Evolutionary conservation across 2,329 filamentous ascomycete genomes (phyloP).

Genomic region (Penicillium palitans): DNA sequence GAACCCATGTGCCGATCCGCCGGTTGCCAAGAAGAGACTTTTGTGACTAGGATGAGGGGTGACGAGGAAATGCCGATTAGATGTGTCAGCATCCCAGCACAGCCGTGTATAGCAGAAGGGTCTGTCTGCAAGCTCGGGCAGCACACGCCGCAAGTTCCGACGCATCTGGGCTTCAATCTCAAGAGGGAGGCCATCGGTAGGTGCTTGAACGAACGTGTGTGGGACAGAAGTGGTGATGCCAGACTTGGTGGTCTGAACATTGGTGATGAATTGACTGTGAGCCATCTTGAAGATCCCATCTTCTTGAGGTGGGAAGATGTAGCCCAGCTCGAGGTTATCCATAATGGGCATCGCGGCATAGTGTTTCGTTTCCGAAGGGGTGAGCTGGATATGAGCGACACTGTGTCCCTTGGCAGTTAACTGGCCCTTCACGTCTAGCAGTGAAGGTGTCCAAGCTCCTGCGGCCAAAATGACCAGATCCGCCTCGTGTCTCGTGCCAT

Average conservation of each 20-base stretch:
- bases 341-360: conserved; percentile 20
- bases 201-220: conserved; percentile 11
- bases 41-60: conserved; percentile 7
- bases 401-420: conserved; percentile 18
- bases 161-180: conserved; percentile 14
- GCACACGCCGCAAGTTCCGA: conserved; percentile 6
- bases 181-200: conserved; percentile 12
- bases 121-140: conserved; percentile 15
- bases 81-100: conserved; percentile 17
- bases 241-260: conserved; percentile 2
- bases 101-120: conserved; percentile 15
- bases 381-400: conserved; percentile 24
- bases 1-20: conserved; percentile 13
- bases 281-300: conserved; percentile 16
- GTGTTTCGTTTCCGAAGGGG: conserved; percentile 12
- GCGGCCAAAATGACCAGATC: conserved; percentile 20
- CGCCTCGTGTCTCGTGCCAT: conserved; percentile 17
- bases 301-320: conserved; percentile 15
- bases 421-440: conserved; percentile 20
- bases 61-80: conserved; percentile 16
- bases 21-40: conserved; percentile 7
- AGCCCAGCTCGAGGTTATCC: conserved; percentile 20
- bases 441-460: conserved; percentile 19
- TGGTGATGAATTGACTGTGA: conserved; percentile 16
- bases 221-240: conserved; percentile 9